Evolutionary conservation across 1,284 basidiomycete species (phyloP), one percentile per base, ranked within the genome.

Genomic region (Omphalotus olearius): DNA sequence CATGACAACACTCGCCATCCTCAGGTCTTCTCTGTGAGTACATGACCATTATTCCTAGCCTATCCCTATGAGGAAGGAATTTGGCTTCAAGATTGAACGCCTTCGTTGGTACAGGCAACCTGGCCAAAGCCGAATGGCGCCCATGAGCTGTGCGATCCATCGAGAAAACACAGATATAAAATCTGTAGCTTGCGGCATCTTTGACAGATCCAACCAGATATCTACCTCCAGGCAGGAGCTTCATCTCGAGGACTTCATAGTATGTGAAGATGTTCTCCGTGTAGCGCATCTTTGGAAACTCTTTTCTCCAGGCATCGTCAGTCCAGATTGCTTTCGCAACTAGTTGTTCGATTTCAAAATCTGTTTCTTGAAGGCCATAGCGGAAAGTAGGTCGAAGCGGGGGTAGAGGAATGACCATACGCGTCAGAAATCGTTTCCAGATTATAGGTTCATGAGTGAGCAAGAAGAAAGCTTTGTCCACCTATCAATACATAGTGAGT

Each of bases 161-260:
- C 18, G 71, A 71, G 57, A 76, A 85, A 1, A 88, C 64, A 13
- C 75, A 63, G 17, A 89, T 59, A 25, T 71, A 75, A 62, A 78
- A 83, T 33, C 71, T 69, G 33, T 66, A 68, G 36, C 67, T 68
- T 3, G 59, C 60, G 1, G 57, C 56, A 58, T 82, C 78, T 53
- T 70, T 72, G 6, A 80, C 75, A 4, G 82, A 84, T 0, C 80
- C 81, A 26, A 86, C 67, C 52, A 88, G 71, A 56, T 83, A 85
- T 57, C 84, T 82, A 18, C 87, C 84, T 1, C 87, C 87, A 3
- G 86, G 82, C 6, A 88, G 72, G 20, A 85, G 61, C 28, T 72
- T 73, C 73, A 88, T 78, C 28, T 82, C 79, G 37, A 78, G 70
- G 25, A 85, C 68, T 45, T 71, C 64, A 51, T 78, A 69, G 50